Base-by-base conservation (phyloP, 176 grass and related monocot species). In the Chloris gayana region DNA sequence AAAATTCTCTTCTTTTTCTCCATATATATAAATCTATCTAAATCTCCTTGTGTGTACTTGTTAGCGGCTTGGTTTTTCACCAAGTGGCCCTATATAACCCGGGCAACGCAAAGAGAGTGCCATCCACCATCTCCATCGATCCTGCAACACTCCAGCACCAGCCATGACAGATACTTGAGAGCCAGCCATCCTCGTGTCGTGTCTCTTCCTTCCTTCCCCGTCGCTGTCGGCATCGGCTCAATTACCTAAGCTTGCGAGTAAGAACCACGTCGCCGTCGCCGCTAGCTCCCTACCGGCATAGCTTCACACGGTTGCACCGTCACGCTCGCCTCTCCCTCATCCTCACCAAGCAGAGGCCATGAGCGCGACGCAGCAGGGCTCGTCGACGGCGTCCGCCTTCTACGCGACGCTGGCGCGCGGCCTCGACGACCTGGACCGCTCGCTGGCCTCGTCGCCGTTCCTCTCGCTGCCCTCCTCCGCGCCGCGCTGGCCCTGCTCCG, bases 361-460 rank as follows among this genome's bases (percentile, higher is more conserved):
- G 95, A 92, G 88, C 77, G 77, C 69, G 42, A 79, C 92, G 42
- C 50, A 10, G 62, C 7, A 49, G 72, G 74, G 87, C 50, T 83
- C 86, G 30, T 76, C 95, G 54, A 87, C 95, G 74, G 82, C 88
- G 77, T 83, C 85, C 39, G 88, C 86, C 53, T 98, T 98, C 91
- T 94, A 94, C 85, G 79, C 85, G 73, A 88, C 85, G 75, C 79
- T 98, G 67, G 72, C 87, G 50, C 85, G 87, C 0, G 89, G 89
- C 34, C 85, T 98, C 10, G 89, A 98, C 58, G 91, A 94, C 30
- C 89, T 98, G 22, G 87, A 98, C 53, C 83, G 74, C 18, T 87
- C 81, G 25, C 80, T 94, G 63, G 41, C 83, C 19, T 17, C 84
- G 3, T 13, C 70, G 1, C 24, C 64, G 69, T 90, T 98, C 89